These are phyloP conservation scores for Chrysoporthe cubensis DNA, from an alignment of 2,329 filamentous ascomycete genomes.

Conservation along the genomic window DNA sequence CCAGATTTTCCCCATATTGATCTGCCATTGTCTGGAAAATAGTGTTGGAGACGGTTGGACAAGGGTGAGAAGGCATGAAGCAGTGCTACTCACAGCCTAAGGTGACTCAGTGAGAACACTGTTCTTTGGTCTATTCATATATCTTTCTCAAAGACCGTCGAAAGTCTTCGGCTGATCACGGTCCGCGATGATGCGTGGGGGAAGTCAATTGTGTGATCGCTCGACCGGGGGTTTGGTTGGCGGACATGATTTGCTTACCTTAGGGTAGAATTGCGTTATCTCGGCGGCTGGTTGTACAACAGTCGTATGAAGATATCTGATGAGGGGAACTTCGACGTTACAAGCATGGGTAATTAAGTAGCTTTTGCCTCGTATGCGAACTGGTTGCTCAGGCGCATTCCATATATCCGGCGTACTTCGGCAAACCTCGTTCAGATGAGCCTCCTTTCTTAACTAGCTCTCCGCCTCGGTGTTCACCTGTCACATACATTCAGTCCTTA, in stretches of 20 bases:
- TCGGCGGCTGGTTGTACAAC: neutral
- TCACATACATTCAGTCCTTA: neutral
- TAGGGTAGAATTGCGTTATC: neutral
- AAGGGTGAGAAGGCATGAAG: neutral
- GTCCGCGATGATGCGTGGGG: neutral
- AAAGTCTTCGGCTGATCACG: neutral
- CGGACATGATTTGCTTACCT: neutral
- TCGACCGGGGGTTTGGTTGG: neutral
- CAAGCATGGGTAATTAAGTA: neutral
- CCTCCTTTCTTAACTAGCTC: neutral
- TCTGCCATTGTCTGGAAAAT: neutral
- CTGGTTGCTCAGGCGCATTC: neutral
- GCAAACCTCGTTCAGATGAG: neutral
- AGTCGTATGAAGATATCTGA: neutral
- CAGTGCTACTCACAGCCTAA: neutral
- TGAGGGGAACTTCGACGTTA: neutral
- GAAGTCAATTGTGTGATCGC: neutral
- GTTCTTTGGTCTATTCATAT: neutral
- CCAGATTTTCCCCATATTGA: neutral
- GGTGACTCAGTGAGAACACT: neutral
- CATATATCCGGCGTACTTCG: conserved; percentile 2
- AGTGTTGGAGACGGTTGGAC: neutral
- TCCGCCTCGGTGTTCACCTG: neutral
- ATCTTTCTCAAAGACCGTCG: neutral
- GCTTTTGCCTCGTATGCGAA: neutral